Conservation (phyloP, 805 yeast species). For the Candida pseudofarinosa region DNA sequence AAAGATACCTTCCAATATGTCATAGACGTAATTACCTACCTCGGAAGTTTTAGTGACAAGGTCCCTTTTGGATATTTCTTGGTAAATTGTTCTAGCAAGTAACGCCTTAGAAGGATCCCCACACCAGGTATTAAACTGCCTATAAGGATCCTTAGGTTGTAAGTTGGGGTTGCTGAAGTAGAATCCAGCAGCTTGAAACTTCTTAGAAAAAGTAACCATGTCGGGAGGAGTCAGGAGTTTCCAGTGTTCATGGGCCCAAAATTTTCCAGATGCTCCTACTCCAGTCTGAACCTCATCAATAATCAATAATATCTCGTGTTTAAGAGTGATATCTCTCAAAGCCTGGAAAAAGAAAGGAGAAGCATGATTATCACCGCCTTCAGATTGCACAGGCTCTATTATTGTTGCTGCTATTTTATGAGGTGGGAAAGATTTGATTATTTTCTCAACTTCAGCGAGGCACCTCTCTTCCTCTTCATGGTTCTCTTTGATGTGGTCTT, state of each 20-base stretch:
- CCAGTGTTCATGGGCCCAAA: constrained; percentile 91
- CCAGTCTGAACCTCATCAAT: constrained; percentile 91
- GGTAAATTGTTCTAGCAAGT: constrained; percentile 56
- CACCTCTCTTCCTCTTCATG: constrained; percentile 46
- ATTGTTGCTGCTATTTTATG: constrained; percentile 68
- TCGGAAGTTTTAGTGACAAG: constrained; percentile 46
- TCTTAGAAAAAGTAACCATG: constrained; percentile 81
- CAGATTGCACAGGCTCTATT: constrained; percentile 88
- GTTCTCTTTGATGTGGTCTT: constrained; percentile 36
- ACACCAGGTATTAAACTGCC: constrained; percentile 93
- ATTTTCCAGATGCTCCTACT: constrained; percentile 78
- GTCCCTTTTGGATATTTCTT: constrained; percentile 48
- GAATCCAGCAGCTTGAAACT: constrained; percentile 87
- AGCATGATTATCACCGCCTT: constrained; percentile 91
- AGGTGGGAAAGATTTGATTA: constrained; percentile 32
- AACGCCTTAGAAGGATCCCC: constrained; percentile 84
- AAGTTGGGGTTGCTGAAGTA: constrained; percentile 72
- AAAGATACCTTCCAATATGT: constrained; percentile 36
- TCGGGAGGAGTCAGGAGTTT: constrained; percentile 73
- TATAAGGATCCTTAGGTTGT: constrained; percentile 72
- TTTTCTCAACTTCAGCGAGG: constrained; percentile 39
- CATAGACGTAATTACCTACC: constrained; percentile 53
- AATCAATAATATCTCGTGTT: constrained; percentile 67
- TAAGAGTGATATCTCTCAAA: constrained; percentile 67
- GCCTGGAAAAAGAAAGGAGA: constrained; percentile 77